A percentile compares a stretch with the other conserved stretches of the same genome.
These are phyloP conservation scores for Aureobasidium vineae DNA, from an alignment of 2,329 filamentous ascomycete species.

Conservation along the genomic window DNA sequence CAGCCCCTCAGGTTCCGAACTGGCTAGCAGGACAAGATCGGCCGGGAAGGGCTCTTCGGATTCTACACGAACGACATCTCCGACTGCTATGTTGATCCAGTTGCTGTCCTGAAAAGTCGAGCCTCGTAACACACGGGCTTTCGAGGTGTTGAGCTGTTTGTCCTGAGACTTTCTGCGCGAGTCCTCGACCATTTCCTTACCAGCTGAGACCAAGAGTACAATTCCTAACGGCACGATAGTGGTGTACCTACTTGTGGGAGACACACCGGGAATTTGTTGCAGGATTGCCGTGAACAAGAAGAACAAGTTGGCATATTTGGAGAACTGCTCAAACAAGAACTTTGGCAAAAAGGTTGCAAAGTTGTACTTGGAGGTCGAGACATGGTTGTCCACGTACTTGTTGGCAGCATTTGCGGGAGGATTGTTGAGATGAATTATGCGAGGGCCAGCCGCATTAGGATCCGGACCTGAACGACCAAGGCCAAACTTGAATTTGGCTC, in stretches of 20 bases:
- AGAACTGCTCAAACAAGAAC: conserved; percentile 97
- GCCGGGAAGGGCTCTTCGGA: conserved; percentile 95
- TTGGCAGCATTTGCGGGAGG: conserved; percentile 83
- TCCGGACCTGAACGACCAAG: conserved; percentile 83
- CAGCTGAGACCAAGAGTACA: conserved; percentile 89
- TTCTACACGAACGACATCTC: conserved; percentile 88
- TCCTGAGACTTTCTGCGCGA: conserved; percentile 87
- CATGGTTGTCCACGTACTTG: conserved; percentile 94
- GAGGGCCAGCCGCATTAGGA: conserved; percentile 84
- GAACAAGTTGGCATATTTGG: conserved; percentile 98
- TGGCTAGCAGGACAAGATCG: conserved; percentile 86
- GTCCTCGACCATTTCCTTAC: conserved; percentile 92
- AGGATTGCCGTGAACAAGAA: conserved; percentile 96
- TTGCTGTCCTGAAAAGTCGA: conserved; percentile 81
- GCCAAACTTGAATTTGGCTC: conserved; percentile 85
- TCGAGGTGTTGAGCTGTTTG: conserved; percentile 81
- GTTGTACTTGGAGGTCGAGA: conserved; percentile 98
- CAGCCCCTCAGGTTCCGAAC: conserved; percentile 93
- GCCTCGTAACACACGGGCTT: conserved; percentile 76
- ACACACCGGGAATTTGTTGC: conserved; percentile 93
- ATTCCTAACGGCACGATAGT: conserved; percentile 92
- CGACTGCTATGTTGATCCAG: conserved; percentile 92
- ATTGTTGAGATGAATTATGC: conserved; percentile 95
- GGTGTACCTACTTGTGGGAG: conserved; percentile 91
- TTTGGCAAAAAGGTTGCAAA: conserved; percentile 89